These are phyloP conservation scores for Yamadazyma paraphyllophila DNA, from an alignment of 805 yeast species.

Conservation along the genomic window DNA sequence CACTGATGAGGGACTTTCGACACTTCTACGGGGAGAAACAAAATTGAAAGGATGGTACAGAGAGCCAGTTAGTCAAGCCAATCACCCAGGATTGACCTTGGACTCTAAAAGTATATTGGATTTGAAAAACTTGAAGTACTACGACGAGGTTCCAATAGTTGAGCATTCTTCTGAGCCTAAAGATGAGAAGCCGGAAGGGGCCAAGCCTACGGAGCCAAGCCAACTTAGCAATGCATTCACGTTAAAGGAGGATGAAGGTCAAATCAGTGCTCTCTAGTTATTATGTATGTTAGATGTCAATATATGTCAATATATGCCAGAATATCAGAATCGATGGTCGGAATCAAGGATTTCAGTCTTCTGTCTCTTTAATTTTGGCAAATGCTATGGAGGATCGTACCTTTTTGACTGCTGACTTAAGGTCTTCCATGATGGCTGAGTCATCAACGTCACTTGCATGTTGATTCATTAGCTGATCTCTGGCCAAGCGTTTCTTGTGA, in stretches of 20 bases:
- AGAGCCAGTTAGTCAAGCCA: conserved; percentile 17
- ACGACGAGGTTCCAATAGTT: conserved; percentile 20
- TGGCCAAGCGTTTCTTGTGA: neutral
- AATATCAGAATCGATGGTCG: no score
- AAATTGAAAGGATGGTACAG: conserved; percentile 40
- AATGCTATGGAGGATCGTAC: conserved; percentile 66
- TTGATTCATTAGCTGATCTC: neutral
- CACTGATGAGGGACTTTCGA: conserved; percentile 5
- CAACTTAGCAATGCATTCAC: conserved; percentile 2
- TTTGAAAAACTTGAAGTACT: conserved; percentile 35
- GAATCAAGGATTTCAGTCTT: no score
- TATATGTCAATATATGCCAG: no score
- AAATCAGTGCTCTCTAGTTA: conserved; percentile 4
- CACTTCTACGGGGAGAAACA: conserved; percentile 9
- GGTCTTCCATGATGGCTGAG: conserved; percentile 5
- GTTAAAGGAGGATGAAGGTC: conserved; percentile 4
- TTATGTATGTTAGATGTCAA: neutral
- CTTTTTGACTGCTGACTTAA: conserved; percentile 43
- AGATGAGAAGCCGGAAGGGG: neutral
- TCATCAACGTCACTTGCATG: neutral
- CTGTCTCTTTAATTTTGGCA: conserved; percentile 40
- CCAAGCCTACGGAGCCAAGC: neutral
- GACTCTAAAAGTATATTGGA: conserved; percentile 43
- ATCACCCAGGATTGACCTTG: conserved; percentile 11
- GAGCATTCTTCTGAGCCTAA: conserved; percentile 6